A percentile compares a stretch with the other conserved stretches of the same genome.
These are phyloP conservation scores for Croton laevigatus DNA, from an alignment of 441 rosid species.

Conservation along the genomic window DNA sequence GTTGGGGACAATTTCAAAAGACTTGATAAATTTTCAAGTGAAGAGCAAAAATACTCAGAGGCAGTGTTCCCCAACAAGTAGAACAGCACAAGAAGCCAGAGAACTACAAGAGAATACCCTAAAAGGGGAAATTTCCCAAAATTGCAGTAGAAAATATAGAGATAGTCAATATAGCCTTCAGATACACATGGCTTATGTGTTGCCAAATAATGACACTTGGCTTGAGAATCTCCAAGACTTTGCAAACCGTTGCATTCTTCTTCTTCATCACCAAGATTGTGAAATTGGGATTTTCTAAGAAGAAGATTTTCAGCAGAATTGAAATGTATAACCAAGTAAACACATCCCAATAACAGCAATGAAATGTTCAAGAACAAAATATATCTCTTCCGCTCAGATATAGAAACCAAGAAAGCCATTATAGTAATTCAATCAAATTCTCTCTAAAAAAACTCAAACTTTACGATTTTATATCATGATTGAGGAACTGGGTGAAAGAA, in stretches of 20 bases:
- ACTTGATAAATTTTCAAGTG: conserved; percentile 62
- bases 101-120: conserved; percentile 45
- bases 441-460: background rate
- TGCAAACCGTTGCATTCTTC: conserved; percentile 34
- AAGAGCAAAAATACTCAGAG: conserved; percentile 78
- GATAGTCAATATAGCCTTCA: conserved; percentile 64
- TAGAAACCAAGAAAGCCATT: conserved; percentile 32
- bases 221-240: conserved; percentile 35
- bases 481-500: background rate
- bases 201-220: conserved; percentile 50
- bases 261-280: conserved; percentile 4
- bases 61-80: conserved; percentile 81
- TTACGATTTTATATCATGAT: conserved; percentile 15
- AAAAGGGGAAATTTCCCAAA: conserved; percentile 43
- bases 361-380: conserved; percentile 39
- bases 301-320: conserved; percentile 24
- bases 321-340: conserved; percentile 23
- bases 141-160: conserved; percentile 58
- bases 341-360: conserved; percentile 33
- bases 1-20: conserved; percentile 67
- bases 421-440: conserved; percentile 18
- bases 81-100: conserved; percentile 75
- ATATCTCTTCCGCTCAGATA: conserved; percentile 24
- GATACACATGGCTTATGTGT: conserved; percentile 48
- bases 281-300: conserved; percentile 15